Evolutionary conservation across 2,329 filamentous ascomycete species (phyloP), one percentile per base, ranked within the genome.

Genomic region (Sporothrix pallida): DNA sequence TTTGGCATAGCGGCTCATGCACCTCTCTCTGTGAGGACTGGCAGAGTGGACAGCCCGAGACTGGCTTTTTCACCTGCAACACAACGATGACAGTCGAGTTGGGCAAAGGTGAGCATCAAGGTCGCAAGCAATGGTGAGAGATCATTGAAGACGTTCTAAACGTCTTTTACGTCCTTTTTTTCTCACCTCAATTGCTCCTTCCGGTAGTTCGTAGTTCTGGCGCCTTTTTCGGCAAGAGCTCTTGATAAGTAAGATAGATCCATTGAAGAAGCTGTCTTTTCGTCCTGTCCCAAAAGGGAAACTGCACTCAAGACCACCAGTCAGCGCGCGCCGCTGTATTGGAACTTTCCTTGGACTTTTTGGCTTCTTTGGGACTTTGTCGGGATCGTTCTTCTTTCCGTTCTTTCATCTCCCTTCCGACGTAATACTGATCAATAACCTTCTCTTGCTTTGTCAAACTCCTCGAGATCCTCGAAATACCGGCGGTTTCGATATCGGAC

Each of bases 1-100:
- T 72, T 72, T 52, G 69, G 69, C 69, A 60, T 62, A 48, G 54
- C 15, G 54, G n/a, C 67, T 6, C 50, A 60, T 46, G 68, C 68
- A 56, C 37, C 68, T 54, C 52, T 56, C 31, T 56, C 42, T 62
- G 54, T 54, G 42, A 8, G 20, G 31, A 5, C 31, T 37, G 31
- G 31, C 31, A 37, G 31, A 37, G 31, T 37, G 31, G 7, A 2
- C 31, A 37, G 7, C 31, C 31, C 31, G 31, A 37, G 31, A 37
- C 69, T 71, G 31, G 15, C 44, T 23, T 23, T 37, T 50, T 71
- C 6, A 15, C 8, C 56, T 71, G 37, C 12, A 67, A 48, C 20
- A 48, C 7, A 17, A 37, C 6, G 23, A 9, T 48, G n/a, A 65
- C 37, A 56, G 10, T 15, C 20, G 62, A 48, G 42, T 7, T 37